A percentile compares a stretch with the other conserved stretches of the same genome.
phyloP scores from a whole-genome alignment of 148 eudicot genomes.

The Tetragonia tetragonoides region DNA sequence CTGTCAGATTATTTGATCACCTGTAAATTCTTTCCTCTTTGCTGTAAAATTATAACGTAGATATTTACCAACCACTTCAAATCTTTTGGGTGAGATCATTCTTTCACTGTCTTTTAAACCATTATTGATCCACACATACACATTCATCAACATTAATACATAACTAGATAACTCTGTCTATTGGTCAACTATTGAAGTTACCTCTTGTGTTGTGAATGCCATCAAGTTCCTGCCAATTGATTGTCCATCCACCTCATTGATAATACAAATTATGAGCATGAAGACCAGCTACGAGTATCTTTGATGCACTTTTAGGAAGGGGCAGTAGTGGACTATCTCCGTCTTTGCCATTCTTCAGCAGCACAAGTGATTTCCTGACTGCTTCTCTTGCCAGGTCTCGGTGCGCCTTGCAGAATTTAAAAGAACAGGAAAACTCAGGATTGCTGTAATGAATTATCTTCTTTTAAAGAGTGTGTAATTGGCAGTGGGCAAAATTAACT shows the following conservation, averaged over 20 bases:
- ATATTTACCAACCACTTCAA: too few relatives aligned
- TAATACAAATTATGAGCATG: slow-evolving; percentile 36
- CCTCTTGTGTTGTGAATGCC: slow-evolving; percentile 29
- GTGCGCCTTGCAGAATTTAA: slow-evolving; percentile 17
- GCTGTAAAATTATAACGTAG: too few relatives aligned
- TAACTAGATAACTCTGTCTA: too few relatives aligned
- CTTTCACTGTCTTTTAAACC: too few relatives aligned
- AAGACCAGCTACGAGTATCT: slow-evolving; percentile 33
- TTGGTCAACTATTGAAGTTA: neutral
- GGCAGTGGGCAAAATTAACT: too few relatives aligned
- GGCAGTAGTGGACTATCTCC: slow-evolving; percentile 27
- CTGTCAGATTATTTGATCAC: slow-evolving; percentile 18
- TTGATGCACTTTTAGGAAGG: slow-evolving; percentile 19
- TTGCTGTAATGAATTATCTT: too few relatives aligned
- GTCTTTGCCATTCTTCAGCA: slow-evolving; percentile 37
- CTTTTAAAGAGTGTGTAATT: too few relatives aligned
- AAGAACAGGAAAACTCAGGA: neutral
- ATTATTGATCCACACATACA: too few relatives aligned
- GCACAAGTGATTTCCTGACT: slow-evolving; percentile 34
- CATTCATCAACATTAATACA: too few relatives aligned
- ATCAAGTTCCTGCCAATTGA: slow-evolving; percentile 29
- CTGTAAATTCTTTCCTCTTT: slow-evolving; percentile 6
- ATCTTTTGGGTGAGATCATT: too few relatives aligned
- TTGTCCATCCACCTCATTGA: slow-evolving; percentile 40
- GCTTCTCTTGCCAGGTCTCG: slow-evolving; percentile 35